Evolutionary conservation across 108 stramenopile genomes (phyloP), one percentile per base, ranked within the genome.

Genomic region (Seminavis robusta): DNA sequence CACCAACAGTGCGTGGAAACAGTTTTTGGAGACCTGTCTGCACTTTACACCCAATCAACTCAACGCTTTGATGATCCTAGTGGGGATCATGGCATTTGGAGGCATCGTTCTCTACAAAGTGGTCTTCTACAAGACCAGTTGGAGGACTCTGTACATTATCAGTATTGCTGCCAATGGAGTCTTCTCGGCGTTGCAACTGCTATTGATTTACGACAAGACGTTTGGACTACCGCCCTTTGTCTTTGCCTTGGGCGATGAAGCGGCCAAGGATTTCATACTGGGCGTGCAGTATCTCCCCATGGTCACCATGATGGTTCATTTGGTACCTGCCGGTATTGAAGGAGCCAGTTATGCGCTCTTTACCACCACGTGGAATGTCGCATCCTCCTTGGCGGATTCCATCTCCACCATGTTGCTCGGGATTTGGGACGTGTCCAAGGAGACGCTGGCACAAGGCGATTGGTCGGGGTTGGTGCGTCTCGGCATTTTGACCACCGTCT

Each of bases 191-290:
- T 24, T 82, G 36, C 81, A 82, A 49, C 44, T 82, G 17, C 36
- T 82, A 17, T 39, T 81, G 31, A 81, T 81, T 10, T 34, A 61
- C 10, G 80, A 73, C 11, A 71, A 61, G n/a, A 75, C 80, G 2
- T 76, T 80, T 47, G 79, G 79, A n/a, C 25, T 80, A 21, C 60
- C 60, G 29, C 63, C 71, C 9, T 81, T 74, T 44, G 47, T 72
- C 3, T 81, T 81, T 71, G 76, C 80, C 0, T 60, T 81, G 38
- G 80, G 81, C 17, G 81, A 82, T 56, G 81, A 82, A 54, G 73
- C 65, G n/a, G 66, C 78, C 48, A 71, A 70, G 3, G 81, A 82
- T 42, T 77, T 82, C 36, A 71, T 74, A 29, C 46, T 46, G 4
- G 81, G 81, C 0, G 70, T 79, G 29, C 81, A 82, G 55, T 82